Evolutionary conservation across 1,284 basidiomycete species (phyloP), one percentile per base, ranked within the genome.

Genomic region (Rhodotorula mucilaginosa): DNA sequence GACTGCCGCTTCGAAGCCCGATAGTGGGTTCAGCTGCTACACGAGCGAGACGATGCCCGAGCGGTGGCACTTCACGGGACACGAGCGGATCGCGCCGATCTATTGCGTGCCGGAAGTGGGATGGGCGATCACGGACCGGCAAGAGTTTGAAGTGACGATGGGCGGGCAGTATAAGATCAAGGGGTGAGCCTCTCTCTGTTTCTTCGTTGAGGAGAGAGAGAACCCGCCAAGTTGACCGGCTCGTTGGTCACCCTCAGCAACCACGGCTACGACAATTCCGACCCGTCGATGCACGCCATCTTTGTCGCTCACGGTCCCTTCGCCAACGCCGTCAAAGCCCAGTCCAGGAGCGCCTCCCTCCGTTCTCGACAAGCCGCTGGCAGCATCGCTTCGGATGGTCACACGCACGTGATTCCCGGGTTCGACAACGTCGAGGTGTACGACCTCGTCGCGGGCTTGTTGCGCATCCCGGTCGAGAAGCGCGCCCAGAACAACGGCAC

Each of bases 251-350:
- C 26, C 26, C 26, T 26, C 26, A 26, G 26, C 26, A 91, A 88
- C 73, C 90, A 93, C 74, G 91, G 90, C 16, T 93, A 92, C 79
- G 92, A 94, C 79, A 93, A 93, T 75, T 80, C 84, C 21, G 86
- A 88, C 54, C 79, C 83, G 15, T 85, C 89, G 5, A 96, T 96
- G 93, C 88, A 88, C 67, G 92, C 92, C 0, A 89, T 92, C 80
- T 95, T 96, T 81, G 89, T 95, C 72, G 91, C 91, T 3, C 89
- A 91, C 78, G 93, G 93, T 2, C 92, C 93, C 0, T 93, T 93
- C 79, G 88, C 90, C 18, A 81, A 85, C 7, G 26, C 84, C 86
- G 64, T 84, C 87, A 67, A 92, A 91, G 80, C 82, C 84, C 3
- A 79, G 85, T 64, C 47, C 34, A 34, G 34, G 34, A 34, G 5